These are phyloP conservation scores for Aspergillus pseudotamarii DNA, from an alignment of 2,329 filamentous ascomycete species.

Conservation along the genomic window DNA sequence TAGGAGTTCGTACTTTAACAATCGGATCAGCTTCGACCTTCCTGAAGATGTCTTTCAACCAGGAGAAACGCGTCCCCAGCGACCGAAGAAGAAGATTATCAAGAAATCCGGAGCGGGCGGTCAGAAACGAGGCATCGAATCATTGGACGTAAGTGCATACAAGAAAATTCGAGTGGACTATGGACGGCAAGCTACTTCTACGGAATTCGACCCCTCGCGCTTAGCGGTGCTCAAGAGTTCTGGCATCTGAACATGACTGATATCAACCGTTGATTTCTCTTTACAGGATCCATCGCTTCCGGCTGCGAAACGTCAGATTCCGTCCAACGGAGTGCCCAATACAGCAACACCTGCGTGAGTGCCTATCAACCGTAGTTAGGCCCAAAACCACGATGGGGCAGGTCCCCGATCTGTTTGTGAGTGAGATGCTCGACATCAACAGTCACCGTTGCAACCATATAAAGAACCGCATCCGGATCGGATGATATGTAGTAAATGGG, in stretches of 20 bases:
- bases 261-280: conserved; percentile 24
- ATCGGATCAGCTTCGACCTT: conserved; percentile 69
- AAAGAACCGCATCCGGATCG: neutral
- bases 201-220: conserved; percentile 24
- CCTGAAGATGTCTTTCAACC: conserved; percentile 85
- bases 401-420: conserved; percentile 29
- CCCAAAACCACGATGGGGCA: conserved; percentile 29
- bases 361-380: conserved; percentile 1
- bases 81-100: conserved; percentile 57
- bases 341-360: conserved; percentile 38
- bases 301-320: conserved; percentile 38
- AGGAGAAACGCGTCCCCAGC: conserved; percentile 71
- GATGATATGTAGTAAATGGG: conserved; percentile 21
- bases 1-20: conserved; percentile 17
- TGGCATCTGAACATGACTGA: conserved; percentile 34
- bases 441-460: conserved; percentile 9
- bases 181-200: conserved; percentile 27
- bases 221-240: conserved; percentile 22
- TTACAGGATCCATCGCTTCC: conserved; percentile 32
- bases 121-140: conserved; percentile 44
- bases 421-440: neutral
- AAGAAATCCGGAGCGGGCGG: conserved; percentile 38
- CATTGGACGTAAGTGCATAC: conserved; percentile 47
- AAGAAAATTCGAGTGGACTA: conserved; percentile 28
- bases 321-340: conserved; percentile 31